Base-by-base conservation (phyloP, 2,329 filamentous ascomycete species). In the Zelopaecilomyces penicillatus region DNA sequence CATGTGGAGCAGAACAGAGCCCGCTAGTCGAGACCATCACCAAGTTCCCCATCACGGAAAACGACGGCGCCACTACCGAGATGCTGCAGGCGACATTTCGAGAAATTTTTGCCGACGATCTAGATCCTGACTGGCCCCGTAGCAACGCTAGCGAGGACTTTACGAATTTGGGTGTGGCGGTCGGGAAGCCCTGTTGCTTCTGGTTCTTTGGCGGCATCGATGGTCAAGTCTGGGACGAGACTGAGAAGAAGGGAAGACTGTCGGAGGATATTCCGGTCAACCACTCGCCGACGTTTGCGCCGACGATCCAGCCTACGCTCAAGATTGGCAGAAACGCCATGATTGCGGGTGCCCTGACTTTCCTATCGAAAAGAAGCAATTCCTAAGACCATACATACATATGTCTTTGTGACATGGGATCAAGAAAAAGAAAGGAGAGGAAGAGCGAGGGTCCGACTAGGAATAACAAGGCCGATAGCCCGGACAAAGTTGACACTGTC, bases 101-200 rank as follows among this genome's bases (percentile, higher is more conserved):
- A 0, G 49, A 57, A 2, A 70, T 75, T 45, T 80, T 80, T 49
- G 54, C 48, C 0, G 54, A 55, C 1, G 50, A 54, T 0, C 52
- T 68, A 33, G 58, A 67, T 8, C 49, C 61, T 0, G 57, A 72
- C 9, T 64, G 65, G 11, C 57, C 66, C n/a, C 61, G 65, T 0
- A 51, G 73, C 0, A 59, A 64, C 3, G 73, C 68, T 0, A 75
- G 69, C 37, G 80, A 83, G 52, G 80, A 83, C 49, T 81, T 83
- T 30, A 50, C 50, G 0, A 51, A 57, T 5, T 37, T 62, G 30
- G 30, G 5, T n/a, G 6, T 32, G 5, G 26, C 40, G n/a, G 27
- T 42, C 35, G 40, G 31, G 6, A 42, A 42, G 30, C 40, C 40
- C 2, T 42, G 8, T 12, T 42, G 30, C 19, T 42, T 35, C 5